Base-by-base conservation (phyloP, 345 rosid genomes). In the Dovyalis caffra region DNA sequence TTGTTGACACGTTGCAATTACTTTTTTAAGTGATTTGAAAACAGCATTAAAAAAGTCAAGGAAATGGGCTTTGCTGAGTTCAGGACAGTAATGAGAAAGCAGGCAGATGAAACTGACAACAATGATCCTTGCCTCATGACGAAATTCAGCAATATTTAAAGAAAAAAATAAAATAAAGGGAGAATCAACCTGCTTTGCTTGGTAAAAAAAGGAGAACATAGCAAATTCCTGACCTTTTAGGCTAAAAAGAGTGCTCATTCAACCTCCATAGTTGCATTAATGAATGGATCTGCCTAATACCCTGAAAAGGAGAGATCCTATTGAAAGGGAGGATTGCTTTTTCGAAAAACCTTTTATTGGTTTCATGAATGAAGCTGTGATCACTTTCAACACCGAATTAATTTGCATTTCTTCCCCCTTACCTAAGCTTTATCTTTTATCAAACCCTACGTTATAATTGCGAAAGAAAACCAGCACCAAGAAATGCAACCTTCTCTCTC, bases 301-400 rank as follows among this genome's bases (percentile, higher is more conserved):
- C 60, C 49, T 80, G 81, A 83, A 79, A 82, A 37, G 76, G 70
- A 61, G 69, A 18, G 71, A 69, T 72, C 82, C 66, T 65, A 56
- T 31, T 47, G 69, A 71, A 68, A 45, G 49, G 0, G 12, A 0
- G 21, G 29, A 32, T 66, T 71, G 62, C 68, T 64, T 78, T 58
- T 18, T 15, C 20, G 4, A 7, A 57, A 18, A 57, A 49, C 31
- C 45, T 77, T 77, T 45, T 11, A 2, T 58, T 8, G 43, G 49
- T 67, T 61, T 78, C 69, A 62, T 74, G 16, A 32, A 69, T 66
- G 66, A 53, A 37, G 37, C n/a, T n/a, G n/a, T 70, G 43, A 33
- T 76, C 69, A 25, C 74, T 78, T 74, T 78, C 80, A 57, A 37
- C 11, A 0, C 20, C 20, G 10, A 45, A 53, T 58, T 35, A 5